Evolutionary conservation across 108 stramenopile species (phyloP), one percentile per base, ranked within the genome.

Genomic region (Skeletonema potamos): DNA sequence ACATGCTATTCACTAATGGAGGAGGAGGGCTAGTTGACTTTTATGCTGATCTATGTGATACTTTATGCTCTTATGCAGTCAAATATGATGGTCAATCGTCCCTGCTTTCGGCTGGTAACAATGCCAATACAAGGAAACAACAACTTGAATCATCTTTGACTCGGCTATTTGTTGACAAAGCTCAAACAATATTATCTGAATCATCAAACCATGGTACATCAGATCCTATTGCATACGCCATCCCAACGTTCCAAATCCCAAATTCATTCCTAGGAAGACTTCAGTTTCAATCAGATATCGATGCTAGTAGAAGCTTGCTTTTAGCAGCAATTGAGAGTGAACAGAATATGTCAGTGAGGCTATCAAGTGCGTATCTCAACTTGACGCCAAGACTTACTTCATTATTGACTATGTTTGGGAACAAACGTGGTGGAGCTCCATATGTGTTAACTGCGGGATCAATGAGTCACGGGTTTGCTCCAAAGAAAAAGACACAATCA

Each of bases 311-410:
- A 55, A 22, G 62, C 32, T 36, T 85, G 13, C 27, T 84, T 12
- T 58, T 55, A n/a, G 17, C 70, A n/a, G 85, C 82, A 2, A 44
- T 66, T 29, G 68, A 71, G 7, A 62, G 58, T 70, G 46, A 72
- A 27, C 36, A 66, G 3, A 46, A 72, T 9, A 41, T 66, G n/a
- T 83, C 83, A 9, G 73, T 91, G 12, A 81, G 88, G 56, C 36
- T 94, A 27, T 82, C 87, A 30, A 90, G 88, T 72, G 93, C 93
- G 15, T 94, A 94, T 71, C 82, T 94, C 67, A 94, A 94, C 76
- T 84, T 88, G 27, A 89, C 91, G 1, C 60, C 60, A 15, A 46
- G 56, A 13, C 41, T 92, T 7, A 27, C 82, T 26, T 58, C 74
- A 4, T 24, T 76, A 8, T 60, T 92, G 51, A 55, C 60, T 12